phyloP scores from a whole-genome alignment of 2,329 filamentous ascomycete genomes.

The Cordyceps cateniannulata region DNA sequence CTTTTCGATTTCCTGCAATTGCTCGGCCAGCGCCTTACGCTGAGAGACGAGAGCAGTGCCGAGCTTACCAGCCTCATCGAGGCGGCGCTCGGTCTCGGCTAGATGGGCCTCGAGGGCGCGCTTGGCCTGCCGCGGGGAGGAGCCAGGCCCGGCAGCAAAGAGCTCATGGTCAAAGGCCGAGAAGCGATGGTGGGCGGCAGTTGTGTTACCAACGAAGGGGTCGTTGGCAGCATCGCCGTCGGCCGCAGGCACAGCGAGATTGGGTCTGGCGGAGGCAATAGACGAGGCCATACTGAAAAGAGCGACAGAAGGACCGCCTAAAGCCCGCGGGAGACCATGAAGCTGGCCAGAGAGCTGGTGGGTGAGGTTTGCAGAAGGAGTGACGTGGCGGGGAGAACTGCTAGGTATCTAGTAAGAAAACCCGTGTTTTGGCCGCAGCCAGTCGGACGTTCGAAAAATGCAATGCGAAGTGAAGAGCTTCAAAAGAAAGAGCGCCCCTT shows the following conservation, averaged over 20 bases:
- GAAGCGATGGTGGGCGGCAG: conserved; percentile 58
- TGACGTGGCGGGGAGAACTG: not conserved
- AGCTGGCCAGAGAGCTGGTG: conserved; percentile 2
- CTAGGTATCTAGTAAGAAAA: not conserved
- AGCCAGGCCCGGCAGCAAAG: conserved; percentile 67
- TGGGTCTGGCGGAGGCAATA: conserved; percentile 35
- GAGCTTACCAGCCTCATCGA: conserved; percentile 85
- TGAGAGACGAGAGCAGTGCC: conserved; percentile 85
- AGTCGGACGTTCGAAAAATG: not conserved
- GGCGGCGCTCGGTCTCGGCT: conserved; percentile 81
- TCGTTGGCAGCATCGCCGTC: conserved; percentile 45
- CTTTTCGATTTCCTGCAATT: conserved; percentile 77
- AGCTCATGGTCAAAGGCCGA: conserved; percentile 76
- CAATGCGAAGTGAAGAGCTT: not conserved
- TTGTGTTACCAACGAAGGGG: conserved; percentile 49
- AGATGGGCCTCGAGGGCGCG: conserved; percentile 86
- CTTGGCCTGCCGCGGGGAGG: conserved; percentile 81
- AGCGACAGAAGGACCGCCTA: conserved; percentile 12
- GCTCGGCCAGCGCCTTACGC: conserved; percentile 73
- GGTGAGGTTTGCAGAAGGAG: not conserved
- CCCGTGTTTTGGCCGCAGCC: not conserved
- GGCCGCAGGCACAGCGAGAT: conserved; percentile 31
- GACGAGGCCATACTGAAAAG: conserved; percentile 36
- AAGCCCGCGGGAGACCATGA: conserved; percentile 12
- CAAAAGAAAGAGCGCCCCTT: conserved; percentile 1